Evolutionary conservation across 345 rosid species (phyloP), one percentile per base, ranked within the genome.

Genomic region (Eucalyptus marginata): DNA sequence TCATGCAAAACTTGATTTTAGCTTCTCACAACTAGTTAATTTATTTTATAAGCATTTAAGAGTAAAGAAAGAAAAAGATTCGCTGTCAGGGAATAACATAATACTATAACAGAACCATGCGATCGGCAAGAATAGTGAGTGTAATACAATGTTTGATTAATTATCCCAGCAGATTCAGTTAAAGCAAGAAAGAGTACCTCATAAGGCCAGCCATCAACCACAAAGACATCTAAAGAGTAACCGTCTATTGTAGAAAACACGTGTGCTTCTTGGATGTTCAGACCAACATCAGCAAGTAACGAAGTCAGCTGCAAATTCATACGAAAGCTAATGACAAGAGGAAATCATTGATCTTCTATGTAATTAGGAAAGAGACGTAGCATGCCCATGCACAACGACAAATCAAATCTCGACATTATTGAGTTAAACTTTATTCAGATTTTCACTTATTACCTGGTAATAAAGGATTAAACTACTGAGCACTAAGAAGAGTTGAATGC

Each of bases 221-320:
- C 94, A 89, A 95, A 95, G 79, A 95, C 97, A 89, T 95, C 97
- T 93, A 95, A 92, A 46, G 96, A 95, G 91, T 94, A 95, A 87
- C 96, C 95, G 91, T 95, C 96, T 87, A 89, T 86, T 16, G 96
- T 94, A 86, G 96, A 95, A 91, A 95, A 95, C 44, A 94, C 96
- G 90, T 95, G 97, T 76, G 97, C 97, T 92, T 95, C 97, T 89
- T 92, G 94, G 90, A 95, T 95, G 91, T 95, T 95, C 89, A 95
- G 91, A 81, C 93, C 96, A 90, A 93, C 87, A 83, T 95, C 97
- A 51, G 97, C 91, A 44, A 95, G 91, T 49, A 95, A 93, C 29
- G 92, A 93, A 71, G 96, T 94, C 92, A 95, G 90, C 97, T 95
- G 97, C 89, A 92, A 92, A 87, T 90, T 89, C 86, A 88, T 86